Evolutionary conservation across 768 basidiomycete genomes (phyloP), one percentile per base, ranked within the genome.

Genomic region (Aureoboletus auriporus): DNA sequence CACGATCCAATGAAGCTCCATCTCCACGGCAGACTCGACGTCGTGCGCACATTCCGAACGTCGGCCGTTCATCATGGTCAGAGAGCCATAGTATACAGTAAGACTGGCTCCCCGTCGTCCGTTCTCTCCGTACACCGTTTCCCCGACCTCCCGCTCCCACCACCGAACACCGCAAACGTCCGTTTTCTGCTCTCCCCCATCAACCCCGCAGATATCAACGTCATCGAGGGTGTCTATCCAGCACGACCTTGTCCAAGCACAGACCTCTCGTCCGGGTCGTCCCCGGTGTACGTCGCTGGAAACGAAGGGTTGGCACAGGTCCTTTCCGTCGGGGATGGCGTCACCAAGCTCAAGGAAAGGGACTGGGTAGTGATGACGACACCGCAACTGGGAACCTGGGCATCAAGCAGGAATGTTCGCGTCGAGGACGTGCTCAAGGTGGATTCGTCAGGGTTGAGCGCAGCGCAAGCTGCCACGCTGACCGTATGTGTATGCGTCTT

Each of bases 201-300:
- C 49, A 91, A 92, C 62, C 89, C 89, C 4, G 81, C 89, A 13
- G 90, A 92, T 52, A 64, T 89, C 61, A 91, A 90, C 51, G 83
- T 86, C 47, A 74, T 91, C 31, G 83, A 91, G 62, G 89, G 89
- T 13, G 79, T 86, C n/a, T 92, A 91, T 59, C 90, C 90, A 0
- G 61, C 77, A 8, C 82, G 79, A 51, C 85, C 87, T 0, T 61
- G 55, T 7, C 69, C 65, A 26, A 61, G 64, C 11, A 61, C 71
- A 11, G 63, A 69, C 44, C 54, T 79, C 44, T 59, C 66, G 12
- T 61, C 67, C 4, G 50, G 57, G 9, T 66, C 60, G 1, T 42
- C 69, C 13, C 63, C 75, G 8, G 69, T 82, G 6, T 85, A 75
- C 54, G 72, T 91, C 5, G 83, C 75, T 27, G 90, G 89, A 8